Percentiles rank a stretch among this genome's conserved stretches.
Conservation (phyloP, 164 flowering plant genomes). For the Houttuynia cordata region DNA sequence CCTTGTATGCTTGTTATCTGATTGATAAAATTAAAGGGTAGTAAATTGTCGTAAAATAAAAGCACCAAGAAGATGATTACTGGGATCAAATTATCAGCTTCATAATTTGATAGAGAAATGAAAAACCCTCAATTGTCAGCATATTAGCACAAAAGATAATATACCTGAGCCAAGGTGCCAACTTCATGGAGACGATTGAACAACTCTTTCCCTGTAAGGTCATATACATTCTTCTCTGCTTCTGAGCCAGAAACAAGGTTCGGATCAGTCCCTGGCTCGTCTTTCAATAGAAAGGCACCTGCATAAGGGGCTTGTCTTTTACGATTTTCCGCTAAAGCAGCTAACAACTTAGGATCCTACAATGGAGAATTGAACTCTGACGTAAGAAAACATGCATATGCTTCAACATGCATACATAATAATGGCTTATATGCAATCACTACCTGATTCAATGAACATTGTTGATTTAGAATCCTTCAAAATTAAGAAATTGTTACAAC, state of each 20-base stretch:
- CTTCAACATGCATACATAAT: not conserved
- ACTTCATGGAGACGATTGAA: conserved; percentile 88
- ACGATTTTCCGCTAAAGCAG: conserved; percentile 68
- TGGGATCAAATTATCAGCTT: not conserved
- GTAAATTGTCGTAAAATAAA: not conserved
- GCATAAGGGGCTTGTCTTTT: conserved; percentile 86
- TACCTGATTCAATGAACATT: no score
- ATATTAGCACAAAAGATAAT: not conserved
- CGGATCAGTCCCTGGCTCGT: conserved; percentile 61
- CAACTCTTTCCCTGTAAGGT: conserved; percentile 77
- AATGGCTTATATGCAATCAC: not conserved
- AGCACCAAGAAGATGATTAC: not conserved
- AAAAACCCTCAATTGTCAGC: not conserved
- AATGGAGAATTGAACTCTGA: conserved; percentile 3
- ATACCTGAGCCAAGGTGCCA: conserved; percentile 94
- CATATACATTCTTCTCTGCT: conserved; percentile 48
- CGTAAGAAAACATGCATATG: not conserved
- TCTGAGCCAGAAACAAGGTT: conserved; percentile 40
- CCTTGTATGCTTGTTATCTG: conserved; percentile 89
- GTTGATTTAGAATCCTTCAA: no score
- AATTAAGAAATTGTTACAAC: no score
- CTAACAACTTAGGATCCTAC: conserved; percentile 87
- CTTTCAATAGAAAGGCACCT: conserved; percentile 94
- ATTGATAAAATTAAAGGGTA: conserved; percentile 6
- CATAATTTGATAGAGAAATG: not conserved